Evolutionary conservation across 768 basidiomycete species (phyloP), one percentile per base, ranked within the genome.

Genomic region (Boletus sp.): DNA sequence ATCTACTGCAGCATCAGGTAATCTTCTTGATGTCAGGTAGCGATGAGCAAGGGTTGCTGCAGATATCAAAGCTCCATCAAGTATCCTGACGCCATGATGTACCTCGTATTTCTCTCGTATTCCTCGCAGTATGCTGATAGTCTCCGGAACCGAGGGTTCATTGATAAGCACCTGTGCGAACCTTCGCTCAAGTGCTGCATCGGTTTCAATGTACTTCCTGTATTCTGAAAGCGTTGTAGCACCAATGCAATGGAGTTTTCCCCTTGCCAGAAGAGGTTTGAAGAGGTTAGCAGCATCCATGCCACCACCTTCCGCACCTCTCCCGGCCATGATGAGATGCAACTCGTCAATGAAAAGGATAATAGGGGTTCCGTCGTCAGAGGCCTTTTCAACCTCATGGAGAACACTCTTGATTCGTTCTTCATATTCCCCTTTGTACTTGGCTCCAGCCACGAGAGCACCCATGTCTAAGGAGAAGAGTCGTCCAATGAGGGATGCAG

Each of bases 341-440:
- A 93, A 70, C 68, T 98, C 96, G 63, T 99, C 95, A 60, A 98
- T 84, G 79, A 98, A 98, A 35, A 99, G 83, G 57, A 98, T 92
- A 63, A 98, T 81, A 17, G 85, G 83, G 6, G 81, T 80, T 39
- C 90, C 87, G 29, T 90, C 84, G 25, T 88, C 84, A 0, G 85
- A 76, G 0, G 88, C 82, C 72, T 95, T 94, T 71, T 98, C 95
- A 57, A 98, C 86, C 73, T 98, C 96, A 69, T 87, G 85, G 53
- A 99, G 74, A 51, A 98, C 92, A 11, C 87, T 75, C 70, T 97
- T 98, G 74, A 98, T 85, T 38, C 95, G 88, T 69, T 98, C 95
- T 73, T 98, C 95, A 71, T 94, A 99, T 73, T 98, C 93, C 46
- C 88, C 96, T 67, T 94, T 95, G 77, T 93, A 94, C 68, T 88